A percentile compares a stretch with the other conserved stretches of the same genome.
Evolutionary conservation across 139 green algal genomes (phyloP).

Genomic region (Edaphochlamys debaryana): DNA sequence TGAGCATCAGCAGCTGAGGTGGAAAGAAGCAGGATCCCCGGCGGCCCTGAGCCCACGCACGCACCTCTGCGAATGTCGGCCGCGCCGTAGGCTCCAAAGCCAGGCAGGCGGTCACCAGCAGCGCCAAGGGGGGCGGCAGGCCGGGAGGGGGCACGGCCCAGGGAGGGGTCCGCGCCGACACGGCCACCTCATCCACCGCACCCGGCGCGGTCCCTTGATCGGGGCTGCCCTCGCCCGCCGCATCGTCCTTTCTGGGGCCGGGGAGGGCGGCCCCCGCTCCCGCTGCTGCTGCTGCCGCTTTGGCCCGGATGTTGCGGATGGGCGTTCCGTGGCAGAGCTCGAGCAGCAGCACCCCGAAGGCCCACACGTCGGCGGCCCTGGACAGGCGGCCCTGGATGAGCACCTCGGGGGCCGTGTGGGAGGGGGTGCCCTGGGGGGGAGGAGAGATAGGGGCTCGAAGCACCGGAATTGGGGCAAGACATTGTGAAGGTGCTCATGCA

Average conservation of each 20-base stretch:
- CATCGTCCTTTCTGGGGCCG: too few relatives aligned
- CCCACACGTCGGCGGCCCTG: slow-evolving; percentile 25
- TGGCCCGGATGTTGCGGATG: not conserved
- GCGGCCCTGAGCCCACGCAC: too few relatives aligned
- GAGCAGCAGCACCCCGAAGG: slow-evolving; percentile 27
- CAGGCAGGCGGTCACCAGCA: not conserved
- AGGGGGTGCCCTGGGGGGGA: slow-evolving; percentile 34
- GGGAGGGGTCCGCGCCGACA: not conserved
- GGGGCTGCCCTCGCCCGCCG: too few relatives aligned
- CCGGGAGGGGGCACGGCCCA: not conserved
- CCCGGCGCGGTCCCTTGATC: too few relatives aligned
- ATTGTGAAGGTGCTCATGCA: not conserved
- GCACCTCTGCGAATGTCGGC: not conserved
- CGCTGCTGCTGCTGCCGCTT: not conserved
- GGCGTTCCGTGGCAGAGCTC: not conserved
- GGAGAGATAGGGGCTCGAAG: too few relatives aligned
- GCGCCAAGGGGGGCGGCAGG: not conserved
- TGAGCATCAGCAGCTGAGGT: too few relatives aligned
- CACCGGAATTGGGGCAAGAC: not conserved
- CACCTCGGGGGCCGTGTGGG: slow-evolving; percentile 54
- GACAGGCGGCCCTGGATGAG: not conserved
- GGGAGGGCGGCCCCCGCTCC: not conserved
- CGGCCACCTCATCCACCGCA: not conserved
- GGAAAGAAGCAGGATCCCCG: too few relatives aligned
- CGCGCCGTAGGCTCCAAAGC: not conserved